Conservation (phyloP, 495 filamentous ascomycete species). For the Penicillium lividum region DNA sequence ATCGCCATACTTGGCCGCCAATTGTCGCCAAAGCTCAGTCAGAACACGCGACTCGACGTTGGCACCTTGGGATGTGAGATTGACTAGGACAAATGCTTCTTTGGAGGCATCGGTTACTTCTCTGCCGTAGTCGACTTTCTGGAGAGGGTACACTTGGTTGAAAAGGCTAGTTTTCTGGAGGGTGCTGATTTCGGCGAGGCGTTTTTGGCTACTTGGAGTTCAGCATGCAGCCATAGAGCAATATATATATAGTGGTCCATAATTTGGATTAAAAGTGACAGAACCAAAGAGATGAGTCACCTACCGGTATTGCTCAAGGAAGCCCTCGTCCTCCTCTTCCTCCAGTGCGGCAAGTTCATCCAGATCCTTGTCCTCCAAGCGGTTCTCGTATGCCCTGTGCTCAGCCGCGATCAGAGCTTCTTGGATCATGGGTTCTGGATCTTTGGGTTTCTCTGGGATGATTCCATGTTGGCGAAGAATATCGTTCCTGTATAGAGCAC, state of each 20-base stretch:
- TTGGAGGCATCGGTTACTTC: slow-evolving; percentile 92
- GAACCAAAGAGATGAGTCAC: background rate
- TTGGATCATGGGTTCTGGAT: slow-evolving; percentile 90
- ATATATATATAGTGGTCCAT: background rate
- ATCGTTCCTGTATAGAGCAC: slow-evolving; percentile 72
- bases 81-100: slow-evolving; percentile 74
- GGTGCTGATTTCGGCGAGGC: slow-evolving; percentile 74
- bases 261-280: background rate
- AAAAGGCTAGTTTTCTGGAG: slow-evolving; percentile 74
- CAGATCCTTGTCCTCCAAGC: slow-evolving; percentile 88
- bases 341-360: slow-evolving; percentile 93
- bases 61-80: slow-evolving; percentile 75
- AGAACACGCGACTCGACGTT: slow-evolving; percentile 83
- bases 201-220: slow-evolving; percentile 61
- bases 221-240: slow-evolving; percentile 12
- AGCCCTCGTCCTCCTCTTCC: slow-evolving; percentile 90
- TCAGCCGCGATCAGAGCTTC: slow-evolving; percentile 88
- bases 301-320: slow-evolving; percentile 80
- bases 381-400: slow-evolving; percentile 79
- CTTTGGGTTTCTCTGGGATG: slow-evolving; percentile 94
- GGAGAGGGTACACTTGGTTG: slow-evolving; percentile 88
- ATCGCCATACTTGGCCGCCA: slow-evolving; percentile 82
- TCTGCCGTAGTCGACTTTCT: slow-evolving; percentile 87
- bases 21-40: slow-evolving; percentile 81
- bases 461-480: slow-evolving; percentile 95